Conservation (phyloP, 2,329 filamentous ascomycete genomes). For the Penicillium decumbens region DNA sequence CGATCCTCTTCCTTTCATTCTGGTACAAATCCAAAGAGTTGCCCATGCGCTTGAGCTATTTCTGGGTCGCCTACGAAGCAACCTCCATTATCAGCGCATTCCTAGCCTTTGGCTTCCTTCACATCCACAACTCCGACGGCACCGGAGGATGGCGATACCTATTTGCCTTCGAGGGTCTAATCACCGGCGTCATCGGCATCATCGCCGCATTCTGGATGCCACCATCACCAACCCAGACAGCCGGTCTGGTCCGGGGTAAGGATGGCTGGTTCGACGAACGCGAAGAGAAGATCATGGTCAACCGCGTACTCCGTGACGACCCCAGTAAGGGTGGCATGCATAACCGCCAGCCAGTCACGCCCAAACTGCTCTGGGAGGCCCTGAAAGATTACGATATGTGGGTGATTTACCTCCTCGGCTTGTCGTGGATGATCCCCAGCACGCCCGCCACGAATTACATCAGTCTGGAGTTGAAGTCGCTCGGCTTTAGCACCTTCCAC, state of each 20-base stretch:
- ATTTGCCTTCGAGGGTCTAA: conserved; percentile 42
- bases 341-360: conserved; percentile 53
- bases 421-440: conserved; percentile 42
- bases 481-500: conserved; percentile 57
- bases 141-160: conserved; percentile 44
- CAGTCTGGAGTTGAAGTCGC: conserved; percentile 45
- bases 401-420: conserved; percentile 51
- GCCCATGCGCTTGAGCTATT: conserved; percentile 61
- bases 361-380: conserved; percentile 47
- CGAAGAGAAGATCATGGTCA: conserved; percentile 67
- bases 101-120: conserved; percentile 44
- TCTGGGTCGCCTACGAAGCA: conserved; percentile 62
- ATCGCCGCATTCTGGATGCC: conserved; percentile 59
- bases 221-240: conserved; percentile 62
- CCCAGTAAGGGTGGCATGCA: conserved; percentile 59
- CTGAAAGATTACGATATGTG: conserved; percentile 56
- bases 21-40: conserved; percentile 71
- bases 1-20: conserved; percentile 60
- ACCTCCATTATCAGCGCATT: conserved; percentile 47
- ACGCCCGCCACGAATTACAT: conserved; percentile 37
- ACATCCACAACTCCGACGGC: conserved; percentile 35
- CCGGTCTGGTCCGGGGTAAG: conserved; percentile 56
- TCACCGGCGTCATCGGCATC: conserved; percentile 54
- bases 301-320: conserved; percentile 55
- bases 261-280: conserved; percentile 63